Evolutionary conservation across 805 yeast genomes (phyloP).

Genomic region (Candida sithepensis): DNA sequence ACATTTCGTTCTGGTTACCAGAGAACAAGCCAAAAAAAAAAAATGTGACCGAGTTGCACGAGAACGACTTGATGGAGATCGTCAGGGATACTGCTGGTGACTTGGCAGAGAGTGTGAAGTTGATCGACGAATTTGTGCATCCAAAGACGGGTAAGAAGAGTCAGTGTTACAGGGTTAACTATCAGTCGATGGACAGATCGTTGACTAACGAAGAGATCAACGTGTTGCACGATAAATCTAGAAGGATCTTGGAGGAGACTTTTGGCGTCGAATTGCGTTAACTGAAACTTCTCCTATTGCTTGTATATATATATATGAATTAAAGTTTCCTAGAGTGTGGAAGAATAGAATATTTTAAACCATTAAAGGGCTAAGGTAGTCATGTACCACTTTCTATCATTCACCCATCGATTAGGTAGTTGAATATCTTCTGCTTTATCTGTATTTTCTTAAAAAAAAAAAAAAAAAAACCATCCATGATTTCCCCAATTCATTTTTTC

Average conservation of each 20-base stretch:
- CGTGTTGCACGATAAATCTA: constrained; percentile 61
- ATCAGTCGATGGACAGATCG: constrained; percentile 94
- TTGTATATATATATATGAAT: background rate
- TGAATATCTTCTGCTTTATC: background rate
- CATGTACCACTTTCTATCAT: too few relatives aligned
- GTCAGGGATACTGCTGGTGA: constrained; percentile 84
- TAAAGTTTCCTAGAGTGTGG: too few relatives aligned
- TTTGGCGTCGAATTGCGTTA: constrained; percentile 55
- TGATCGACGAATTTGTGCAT: constrained; percentile 79
- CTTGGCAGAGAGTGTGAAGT: constrained; percentile 77
- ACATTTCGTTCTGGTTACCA: constrained; percentile 89
- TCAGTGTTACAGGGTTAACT: constrained; percentile 84
- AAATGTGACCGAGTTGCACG: constrained; percentile 47
- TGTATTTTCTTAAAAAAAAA: background rate
- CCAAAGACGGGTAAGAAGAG: constrained; percentile 76
- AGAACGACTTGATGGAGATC: constrained; percentile 90
- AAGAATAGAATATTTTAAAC: too few relatives aligned
- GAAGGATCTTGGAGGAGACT: constrained; percentile 46
- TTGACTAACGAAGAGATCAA: constrained; percentile 85
- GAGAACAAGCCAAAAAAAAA: constrained; percentile 24
- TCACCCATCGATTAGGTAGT: too few relatives aligned
- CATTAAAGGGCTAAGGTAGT: too few relatives aligned
- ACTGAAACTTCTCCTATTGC: background rate
- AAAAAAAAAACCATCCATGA: background rate
- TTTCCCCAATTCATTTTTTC: too few relatives aligned